phyloP scores from a whole-genome alignment of 495 filamentous ascomycete species.

The Melanomma pulvis-pyrius region DNA sequence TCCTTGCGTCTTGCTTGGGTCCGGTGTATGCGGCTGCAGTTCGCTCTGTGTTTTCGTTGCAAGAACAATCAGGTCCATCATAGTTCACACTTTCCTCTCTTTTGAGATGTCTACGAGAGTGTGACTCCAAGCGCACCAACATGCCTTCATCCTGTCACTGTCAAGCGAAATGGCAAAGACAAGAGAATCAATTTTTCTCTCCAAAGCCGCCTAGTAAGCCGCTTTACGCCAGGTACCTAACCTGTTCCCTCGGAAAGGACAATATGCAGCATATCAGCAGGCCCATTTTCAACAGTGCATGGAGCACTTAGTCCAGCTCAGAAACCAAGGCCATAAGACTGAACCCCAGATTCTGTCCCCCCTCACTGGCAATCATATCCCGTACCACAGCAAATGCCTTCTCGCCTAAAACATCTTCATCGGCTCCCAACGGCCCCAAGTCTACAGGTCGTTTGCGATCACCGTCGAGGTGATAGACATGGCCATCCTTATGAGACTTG shows the following conservation, averaged over 20 bases:
- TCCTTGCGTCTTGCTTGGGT: slow-evolving; percentile 36
- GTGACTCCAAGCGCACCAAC: slow-evolving; percentile 44
- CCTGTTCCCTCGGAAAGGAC: no score
- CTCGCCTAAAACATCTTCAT: slow-evolving; percentile 37
- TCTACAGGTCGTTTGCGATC: slow-evolving; percentile 39
- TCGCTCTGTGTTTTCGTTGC: slow-evolving; percentile 37
- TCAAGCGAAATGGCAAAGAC: neutral
- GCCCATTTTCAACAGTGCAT: neutral
- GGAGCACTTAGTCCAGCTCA: neutral
- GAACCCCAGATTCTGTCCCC: slow-evolving; percentile 32
- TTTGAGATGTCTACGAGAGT: slow-evolving; percentile 37
- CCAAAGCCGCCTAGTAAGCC: neutral
- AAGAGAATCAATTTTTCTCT: neutral
- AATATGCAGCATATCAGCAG: no score
- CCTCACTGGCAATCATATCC: slow-evolving; percentile 21
- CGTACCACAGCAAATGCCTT: slow-evolving; percentile 25
- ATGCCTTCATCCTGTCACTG: slow-evolving; percentile 9
- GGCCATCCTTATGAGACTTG: slow-evolving; percentile 35
- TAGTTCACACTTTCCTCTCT: slow-evolving; percentile 43
- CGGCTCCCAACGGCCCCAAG: slow-evolving; percentile 20
- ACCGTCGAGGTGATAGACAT: slow-evolving; percentile 40
- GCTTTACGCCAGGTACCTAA: no score
- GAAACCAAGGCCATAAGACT: slow-evolving; percentile 41
- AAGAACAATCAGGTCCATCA: slow-evolving; percentile 42
- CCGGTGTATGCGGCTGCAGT: slow-evolving; percentile 37